Evolutionary conservation across 306 rosid genomes (phyloP).

Genomic region (Acacia crassicarpa): DNA sequence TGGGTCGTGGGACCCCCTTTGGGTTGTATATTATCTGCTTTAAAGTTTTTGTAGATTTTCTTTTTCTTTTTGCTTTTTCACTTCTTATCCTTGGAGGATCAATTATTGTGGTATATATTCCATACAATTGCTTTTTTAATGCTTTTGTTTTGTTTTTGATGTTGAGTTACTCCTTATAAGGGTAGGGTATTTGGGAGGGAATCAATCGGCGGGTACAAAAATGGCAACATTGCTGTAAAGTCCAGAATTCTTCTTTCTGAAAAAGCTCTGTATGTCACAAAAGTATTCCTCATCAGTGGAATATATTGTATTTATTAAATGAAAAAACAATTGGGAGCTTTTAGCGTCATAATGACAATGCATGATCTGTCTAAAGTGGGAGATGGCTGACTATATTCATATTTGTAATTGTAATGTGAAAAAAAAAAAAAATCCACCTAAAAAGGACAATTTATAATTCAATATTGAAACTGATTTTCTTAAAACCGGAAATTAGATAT

Average conservation of each 20-base stretch:
- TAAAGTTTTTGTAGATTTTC: not conserved
- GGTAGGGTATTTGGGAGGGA: too few relatives aligned
- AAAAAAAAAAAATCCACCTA: too few relatives aligned
- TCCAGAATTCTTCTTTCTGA: not conserved
- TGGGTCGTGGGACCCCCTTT: not conserved
- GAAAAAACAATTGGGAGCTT: not conserved
- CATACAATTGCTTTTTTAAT: too few relatives aligned
- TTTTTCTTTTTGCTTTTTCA: not conserved
- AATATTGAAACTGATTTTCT: too few relatives aligned
- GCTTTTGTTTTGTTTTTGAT: too few relatives aligned
- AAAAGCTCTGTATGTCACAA: not conserved
- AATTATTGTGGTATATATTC: too few relatives aligned
- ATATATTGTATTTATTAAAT: too few relatives aligned
- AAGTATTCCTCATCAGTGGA: not conserved
- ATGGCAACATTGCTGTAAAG: not conserved
- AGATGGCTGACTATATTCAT: not conserved
- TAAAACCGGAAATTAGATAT: too few relatives aligned
- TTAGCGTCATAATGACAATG: not conserved
- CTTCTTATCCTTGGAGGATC: too few relatives aligned
- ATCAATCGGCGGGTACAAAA: too few relatives aligned
- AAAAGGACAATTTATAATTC: too few relatives aligned
- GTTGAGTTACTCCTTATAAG: too few relatives aligned
- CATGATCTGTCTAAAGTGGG: not conserved
- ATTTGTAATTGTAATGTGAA: not conserved
- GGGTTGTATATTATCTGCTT: not conserved